Base-by-base conservation (phyloP, 352 stramenopile genomes). In the Phytophthora lateralis region DNA sequence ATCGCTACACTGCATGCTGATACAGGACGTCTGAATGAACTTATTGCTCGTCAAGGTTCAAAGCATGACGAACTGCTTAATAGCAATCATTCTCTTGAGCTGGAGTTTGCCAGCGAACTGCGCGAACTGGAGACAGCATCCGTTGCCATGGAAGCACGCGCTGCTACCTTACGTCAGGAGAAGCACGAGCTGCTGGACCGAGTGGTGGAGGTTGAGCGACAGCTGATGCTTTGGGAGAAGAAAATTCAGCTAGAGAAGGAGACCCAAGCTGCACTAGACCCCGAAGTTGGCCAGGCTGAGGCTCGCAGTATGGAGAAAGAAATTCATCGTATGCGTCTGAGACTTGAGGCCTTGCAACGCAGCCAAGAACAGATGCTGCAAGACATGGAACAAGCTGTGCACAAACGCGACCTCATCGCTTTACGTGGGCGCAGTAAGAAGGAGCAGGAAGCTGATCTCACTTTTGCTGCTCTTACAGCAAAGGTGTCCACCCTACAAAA, bases 201-300 rank as follows among this genome's bases (percentile, higher is more conserved):
- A 27, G 97, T 98, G 30, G 75, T 97, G 38, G 91, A 98, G 48
- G 76, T 86, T 6, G 95, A 99, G 75, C 78, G 90, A 24, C 90
- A 98, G 54, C 84, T 98, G 63, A 91, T 97, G 80, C 70, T 98
- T 5, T 98, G 93, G 95, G 94, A 98, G 68, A 98, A 98, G 76
- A 98, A 99, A 71, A 98, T 98, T 62, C 85, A 98, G 69, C 69
- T 98, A 0, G 96, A 99, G 66, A 97, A 98, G 55, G 95, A 98
- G 71, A 98, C 96, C 0, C 91, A 98, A 66, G 90, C 86, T 17
- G 91, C 93, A 9, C 69, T 99, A 12, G 92, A 98, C 63, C 95
- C 93, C 7, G 90, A 93, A 38, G 90, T 97, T 37, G 94, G 95
- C 26, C 89, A 97, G 46, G 81, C 83, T 2, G 95, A 98, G 64